Base-by-base conservation (phyloP, 169 alveolate genomes). In the Plasmodium gaboni region DNA sequence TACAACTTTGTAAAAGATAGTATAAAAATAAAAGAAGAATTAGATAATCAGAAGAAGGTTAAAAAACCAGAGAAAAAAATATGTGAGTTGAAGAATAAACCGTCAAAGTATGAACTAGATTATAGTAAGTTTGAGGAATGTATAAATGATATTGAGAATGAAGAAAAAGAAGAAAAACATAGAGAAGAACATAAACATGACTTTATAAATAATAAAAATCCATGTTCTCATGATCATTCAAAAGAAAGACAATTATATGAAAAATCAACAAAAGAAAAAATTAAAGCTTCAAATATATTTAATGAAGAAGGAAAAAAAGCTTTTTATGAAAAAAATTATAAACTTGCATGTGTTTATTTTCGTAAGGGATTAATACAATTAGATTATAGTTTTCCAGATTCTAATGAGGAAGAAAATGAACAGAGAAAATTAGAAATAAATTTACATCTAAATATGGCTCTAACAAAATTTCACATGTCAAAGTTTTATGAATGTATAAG, bases 221-320 rank as follows among this genome's bases (percentile, higher is more conserved):
- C 86, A 42, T 83, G 91, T 17, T 28, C 86, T 17, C 91, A 83
- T 69, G 91, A 83, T 19, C 91, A 83, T 57, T 83, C 91, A 70
- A 83, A 83, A 63, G 91, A 83, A 83, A 83, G 91, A 83, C 91
- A 83, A 22, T 53, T 83, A 59, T 83, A 83, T 83, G 91, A 83
- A 50, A 83, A 83, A 83, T 44, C 51, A 6, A 38, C 91, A 38
- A 70, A 53, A 38, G 91, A 83, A 57, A 83, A 83, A 63, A 69
- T 83, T 42, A 67, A 83, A 68, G 91, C 91, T 5, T 83, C 91
- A 1, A 83, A 57, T 50, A 55, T 64, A 9, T 83, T 83, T 57
- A 83, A 83, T 83, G 86, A 69, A 69, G 86, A 83, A 44, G 91
- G 91, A 28, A 83, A 83, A 72, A 67, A 69, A 57, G 83, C 86